Evolutionary conservation across 2,329 filamentous ascomycete species (phyloP), one percentile per base, ranked within the genome.

Genomic region (Epichloe festucae): DNA sequence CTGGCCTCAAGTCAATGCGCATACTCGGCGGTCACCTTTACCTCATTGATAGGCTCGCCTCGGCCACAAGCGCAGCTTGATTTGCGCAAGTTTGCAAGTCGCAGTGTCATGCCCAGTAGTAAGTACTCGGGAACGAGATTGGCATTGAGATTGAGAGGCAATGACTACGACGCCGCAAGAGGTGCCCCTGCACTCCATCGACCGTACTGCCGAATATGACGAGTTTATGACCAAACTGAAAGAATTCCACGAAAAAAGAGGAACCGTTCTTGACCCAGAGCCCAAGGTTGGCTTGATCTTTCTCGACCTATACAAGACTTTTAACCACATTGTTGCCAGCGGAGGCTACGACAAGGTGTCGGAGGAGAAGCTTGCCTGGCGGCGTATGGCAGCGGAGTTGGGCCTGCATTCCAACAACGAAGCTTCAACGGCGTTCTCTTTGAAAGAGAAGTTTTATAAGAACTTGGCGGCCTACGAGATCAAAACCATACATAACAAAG

Each of bases 361-460:
- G 55, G 84, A 81, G 69, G 81, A 91, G 65, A 93, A 91, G 72
- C 77, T 94, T 57, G 85, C 87, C 49, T 95, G 89, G 89, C 80
- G 88, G 56, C 82, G 81, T 59, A 77, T 95, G 60, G 87, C 85
- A 12, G 76, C 82, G 50, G 83, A 89, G 59, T 84, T 95, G 52
- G 81, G 87, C 48, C 79, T 90, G 56, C 81, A 81, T 62, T 82
- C 82, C 52, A 76, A 78, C 60, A 89, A 91, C 63, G 81, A 87
- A 56, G 77, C 88, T 6, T 87, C 88, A n/a, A 81, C 89, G 53
- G 89, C 88, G 14, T 95, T 94, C 69, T 79, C 85, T 53, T 73
- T 95, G 52, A 95, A 95, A 70, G 85, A 86, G 52, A 82, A 86
- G 56, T 95, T 93, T 71, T 94, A 94, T 73, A 90, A 89, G 67